Evolutionary conservation across 176 grass and related monocot species (phyloP).

Genomic region (Poa pratensis): DNA sequence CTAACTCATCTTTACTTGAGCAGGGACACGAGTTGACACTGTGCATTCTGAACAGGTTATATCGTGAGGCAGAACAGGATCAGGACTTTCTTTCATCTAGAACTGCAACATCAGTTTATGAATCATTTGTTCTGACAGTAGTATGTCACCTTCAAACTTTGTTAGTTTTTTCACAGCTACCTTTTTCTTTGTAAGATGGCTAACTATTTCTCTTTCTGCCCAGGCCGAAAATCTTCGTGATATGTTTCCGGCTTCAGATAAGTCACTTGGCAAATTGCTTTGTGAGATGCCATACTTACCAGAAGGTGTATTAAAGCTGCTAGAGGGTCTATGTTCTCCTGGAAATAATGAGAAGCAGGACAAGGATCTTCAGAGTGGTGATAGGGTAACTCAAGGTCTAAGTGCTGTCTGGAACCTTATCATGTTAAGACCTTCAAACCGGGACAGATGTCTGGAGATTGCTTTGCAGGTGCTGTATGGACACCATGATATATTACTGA

Average conservation of each 20-base stretch:
- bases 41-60: conserved; percentile 89
- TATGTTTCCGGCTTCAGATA: conserved; percentile 90
- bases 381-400: conserved; percentile 95
- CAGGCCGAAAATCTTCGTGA: conserved; percentile 84
- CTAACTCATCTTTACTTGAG: conserved; percentile 57
- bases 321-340: conserved; percentile 89
- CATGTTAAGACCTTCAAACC: conserved; percentile 81
- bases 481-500: conserved; percentile 35
- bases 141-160: conserved; percentile 48
- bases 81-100: conserved; percentile 96
- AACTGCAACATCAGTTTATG: conserved; percentile 97
- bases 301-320: conserved; percentile 74
- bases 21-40: conserved; percentile 98
- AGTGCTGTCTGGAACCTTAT: conserved; percentile 96
- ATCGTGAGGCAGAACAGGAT: conserved; percentile 90
- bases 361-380: conserved; percentile 71
- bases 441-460: conserved; percentile 82
- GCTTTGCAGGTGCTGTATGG: conserved; percentile 77
- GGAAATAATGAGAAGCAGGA: conserved; percentile 79
- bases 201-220: conserved; percentile 39
- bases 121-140: conserved; percentile 85
- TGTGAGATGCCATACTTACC: conserved; percentile 89
- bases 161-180: conserved; percentile 12
- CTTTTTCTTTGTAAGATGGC: conserved; percentile 38
- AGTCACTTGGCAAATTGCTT: conserved; percentile 89